Evolutionary conservation across 1,284 basidiomycete species (phyloP).

Genomic region (Fistulinella cinereoalba): DNA sequence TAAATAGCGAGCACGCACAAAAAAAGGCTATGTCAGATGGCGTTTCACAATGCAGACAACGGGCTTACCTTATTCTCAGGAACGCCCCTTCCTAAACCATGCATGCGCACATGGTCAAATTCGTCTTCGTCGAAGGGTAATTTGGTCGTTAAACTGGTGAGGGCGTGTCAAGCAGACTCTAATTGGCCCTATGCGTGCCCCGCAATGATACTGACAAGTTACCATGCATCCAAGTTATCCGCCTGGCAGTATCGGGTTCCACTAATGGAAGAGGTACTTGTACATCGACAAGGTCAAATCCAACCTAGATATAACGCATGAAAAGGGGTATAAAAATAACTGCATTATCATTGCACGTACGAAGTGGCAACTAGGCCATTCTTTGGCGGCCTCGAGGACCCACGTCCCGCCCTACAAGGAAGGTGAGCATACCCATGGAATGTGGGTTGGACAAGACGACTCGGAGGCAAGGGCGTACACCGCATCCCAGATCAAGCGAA

Average conservation of each 20-base stretch:
- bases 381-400: slow-evolving; percentile 68
- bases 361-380: slow-evolving; percentile 65
- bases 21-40: slow-evolving; percentile 3
- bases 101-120: slow-evolving; percentile 74
- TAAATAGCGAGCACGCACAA: neutral
- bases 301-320: slow-evolving; percentile 46
- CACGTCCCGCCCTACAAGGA: slow-evolving; percentile 58
- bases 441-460: neutral
- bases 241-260: slow-evolving; percentile 46
- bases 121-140: slow-evolving; percentile 76
- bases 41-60: slow-evolving; percentile 1
- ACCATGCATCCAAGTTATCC: slow-evolving; percentile 68
- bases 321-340: neutral
- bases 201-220: slow-evolving; percentile 56
- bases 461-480: slow-evolving; percentile 42
- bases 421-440: slow-evolving; percentile 2
- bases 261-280: slow-evolving; percentile 57
- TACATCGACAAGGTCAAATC: slow-evolving; percentile 70
- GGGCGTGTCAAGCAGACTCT: slow-evolving; percentile 5
- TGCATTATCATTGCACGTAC: slow-evolving; percentile 41
- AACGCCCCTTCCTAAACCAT: slow-evolving; percentile 59
- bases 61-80: slow-evolving; percentile 66
- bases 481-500: slow-evolving; percentile 68
- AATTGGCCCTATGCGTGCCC: neutral
- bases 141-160: slow-evolving; percentile 59